phyloP scores from a whole-genome alignment of 495 filamentous ascomycete genomes.

The Xylaria castorea region DNA sequence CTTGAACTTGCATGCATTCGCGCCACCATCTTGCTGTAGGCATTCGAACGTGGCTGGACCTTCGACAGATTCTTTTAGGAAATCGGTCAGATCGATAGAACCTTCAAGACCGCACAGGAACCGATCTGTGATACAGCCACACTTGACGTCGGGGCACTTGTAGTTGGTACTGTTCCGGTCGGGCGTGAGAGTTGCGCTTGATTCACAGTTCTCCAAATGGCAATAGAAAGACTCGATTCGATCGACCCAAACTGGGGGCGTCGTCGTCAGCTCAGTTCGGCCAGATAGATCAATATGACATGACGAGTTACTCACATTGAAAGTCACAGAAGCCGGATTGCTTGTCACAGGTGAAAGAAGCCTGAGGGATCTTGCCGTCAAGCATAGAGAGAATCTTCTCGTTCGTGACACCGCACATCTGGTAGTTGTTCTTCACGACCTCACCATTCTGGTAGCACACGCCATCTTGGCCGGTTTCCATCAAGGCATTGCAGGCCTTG shows the following conservation, averaged over 20 bases:
- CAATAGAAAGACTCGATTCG: slow-evolving; percentile 96
- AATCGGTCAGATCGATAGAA: slow-evolving; percentile 90
- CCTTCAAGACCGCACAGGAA: slow-evolving; percentile 92
- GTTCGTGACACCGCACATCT: slow-evolving; percentile 98
- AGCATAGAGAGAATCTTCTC: slow-evolving; percentile 86
- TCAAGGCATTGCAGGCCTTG: slow-evolving; percentile 82
- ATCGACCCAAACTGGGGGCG: slow-evolving; percentile 84
- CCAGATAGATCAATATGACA: neutral
- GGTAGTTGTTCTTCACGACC: slow-evolving; percentile 91
- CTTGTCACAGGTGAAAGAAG: slow-evolving; percentile 90
- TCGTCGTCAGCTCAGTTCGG: slow-evolving; percentile 44
- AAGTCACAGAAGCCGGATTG: slow-evolving; percentile 81
- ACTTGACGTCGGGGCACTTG: slow-evolving; percentile 80
- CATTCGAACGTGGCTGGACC: slow-evolving; percentile 87
- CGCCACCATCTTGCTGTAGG: slow-evolving; percentile 64
- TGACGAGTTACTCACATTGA: slow-evolving; percentile 68
- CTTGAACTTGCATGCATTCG: slow-evolving; percentile 75
- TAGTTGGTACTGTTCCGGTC: slow-evolving; percentile 84
- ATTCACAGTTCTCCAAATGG: slow-evolving; percentile 79
- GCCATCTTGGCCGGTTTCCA: slow-evolving; percentile 76
- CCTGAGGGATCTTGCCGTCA: slow-evolving; percentile 82
- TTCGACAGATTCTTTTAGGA: slow-evolving; percentile 77
- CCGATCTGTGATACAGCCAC: slow-evolving; percentile 86
- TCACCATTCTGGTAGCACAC: slow-evolving; percentile 92
- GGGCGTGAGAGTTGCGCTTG: slow-evolving; percentile 68